phyloP scores from a whole-genome alignment of 2,329 filamentous ascomycete species.

The Phoma sp. region DNA sequence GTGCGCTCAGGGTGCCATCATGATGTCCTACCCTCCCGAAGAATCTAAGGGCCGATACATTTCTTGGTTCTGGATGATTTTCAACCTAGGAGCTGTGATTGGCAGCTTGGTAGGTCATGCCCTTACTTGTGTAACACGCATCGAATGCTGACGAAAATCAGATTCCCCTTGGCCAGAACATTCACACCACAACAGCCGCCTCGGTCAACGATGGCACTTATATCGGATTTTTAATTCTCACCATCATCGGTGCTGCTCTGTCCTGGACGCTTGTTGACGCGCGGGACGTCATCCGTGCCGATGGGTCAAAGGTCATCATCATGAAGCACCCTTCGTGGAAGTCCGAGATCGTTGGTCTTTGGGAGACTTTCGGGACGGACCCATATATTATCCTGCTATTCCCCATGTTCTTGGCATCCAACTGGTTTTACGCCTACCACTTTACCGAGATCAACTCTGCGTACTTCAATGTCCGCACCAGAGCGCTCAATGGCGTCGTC shows the following conservation, averaged over 20 bases:
- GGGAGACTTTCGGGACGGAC: conserved; percentile 72
- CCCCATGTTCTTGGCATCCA: conserved; percentile 81
- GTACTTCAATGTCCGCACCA: conserved; percentile 75
- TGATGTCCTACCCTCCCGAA: conserved; percentile 89
- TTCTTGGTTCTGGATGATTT: conserved; percentile 92
- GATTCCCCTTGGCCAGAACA: conserved; percentile 77
- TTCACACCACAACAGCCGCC: conserved; percentile 59
- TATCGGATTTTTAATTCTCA: conserved; percentile 84
- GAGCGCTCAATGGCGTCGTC: conserved; percentile 77
- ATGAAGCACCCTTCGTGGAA: conserved; percentile 92
- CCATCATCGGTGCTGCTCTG: conserved; percentile 72
- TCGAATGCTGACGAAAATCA: conserved; percentile 33
- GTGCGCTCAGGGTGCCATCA: conserved; percentile 83
- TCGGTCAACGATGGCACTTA: conserved; percentile 80
- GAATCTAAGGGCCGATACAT: conserved; percentile 85
- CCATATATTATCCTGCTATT: conserved; percentile 77
- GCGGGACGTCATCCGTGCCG: conserved; percentile 72
- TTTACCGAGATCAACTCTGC: conserved; percentile 75
- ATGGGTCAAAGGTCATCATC: conserved; percentile 79
- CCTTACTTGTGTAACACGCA: conserved; percentile 41
- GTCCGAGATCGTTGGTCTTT: conserved; percentile 77
- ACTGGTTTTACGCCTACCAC: conserved; percentile 82
- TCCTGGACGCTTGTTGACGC: conserved; percentile 75
- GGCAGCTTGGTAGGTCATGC: conserved; percentile 68
- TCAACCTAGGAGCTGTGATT: conserved; percentile 89